Conservation (phyloP, 306 rosid genomes). For the Canavalia gladiata region DNA sequence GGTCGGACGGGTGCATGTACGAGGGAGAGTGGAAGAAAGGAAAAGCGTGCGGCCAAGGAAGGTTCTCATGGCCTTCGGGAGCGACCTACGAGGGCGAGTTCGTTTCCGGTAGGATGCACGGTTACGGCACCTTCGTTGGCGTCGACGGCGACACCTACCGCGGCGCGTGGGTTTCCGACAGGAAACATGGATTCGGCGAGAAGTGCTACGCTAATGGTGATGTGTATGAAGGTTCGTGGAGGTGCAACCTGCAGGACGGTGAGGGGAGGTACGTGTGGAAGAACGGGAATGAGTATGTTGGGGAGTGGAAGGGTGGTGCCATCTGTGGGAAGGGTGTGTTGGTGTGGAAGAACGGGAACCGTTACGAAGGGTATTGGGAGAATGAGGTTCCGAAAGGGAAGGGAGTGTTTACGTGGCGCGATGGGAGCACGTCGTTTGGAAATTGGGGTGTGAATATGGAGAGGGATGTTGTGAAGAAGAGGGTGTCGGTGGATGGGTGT, state of each 20-base stretch:
- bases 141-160: constrained; percentile 53
- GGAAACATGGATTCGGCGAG: constrained; percentile 58
- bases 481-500: constrained; percentile 47
- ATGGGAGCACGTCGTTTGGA: constrained; percentile 47
- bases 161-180: constrained; percentile 54
- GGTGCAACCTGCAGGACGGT: constrained; percentile 60
- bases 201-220: constrained; percentile 60
- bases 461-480: constrained; percentile 40
- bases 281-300: constrained; percentile 61
- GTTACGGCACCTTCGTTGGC: constrained; percentile 55
- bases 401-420: constrained; percentile 58
- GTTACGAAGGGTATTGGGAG: constrained; percentile 61
- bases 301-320: constrained; percentile 56
- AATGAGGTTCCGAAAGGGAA: constrained; percentile 60
- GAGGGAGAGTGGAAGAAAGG: constrained; percentile 63
- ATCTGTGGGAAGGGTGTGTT: constrained; percentile 59
- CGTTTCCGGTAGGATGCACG: constrained; percentile 51
- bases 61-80: constrained; percentile 65
- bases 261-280: constrained; percentile 64
- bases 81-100: constrained; percentile 63
- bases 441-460: constrained; percentile 50
- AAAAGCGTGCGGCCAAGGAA: constrained; percentile 55
- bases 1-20: constrained; percentile 67
- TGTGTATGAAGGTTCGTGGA: constrained; percentile 62
- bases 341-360: constrained; percentile 57